Base-by-base conservation (phyloP, 2,329 filamentous ascomycete genomes). In the Leptographium radiaticola region DNA sequence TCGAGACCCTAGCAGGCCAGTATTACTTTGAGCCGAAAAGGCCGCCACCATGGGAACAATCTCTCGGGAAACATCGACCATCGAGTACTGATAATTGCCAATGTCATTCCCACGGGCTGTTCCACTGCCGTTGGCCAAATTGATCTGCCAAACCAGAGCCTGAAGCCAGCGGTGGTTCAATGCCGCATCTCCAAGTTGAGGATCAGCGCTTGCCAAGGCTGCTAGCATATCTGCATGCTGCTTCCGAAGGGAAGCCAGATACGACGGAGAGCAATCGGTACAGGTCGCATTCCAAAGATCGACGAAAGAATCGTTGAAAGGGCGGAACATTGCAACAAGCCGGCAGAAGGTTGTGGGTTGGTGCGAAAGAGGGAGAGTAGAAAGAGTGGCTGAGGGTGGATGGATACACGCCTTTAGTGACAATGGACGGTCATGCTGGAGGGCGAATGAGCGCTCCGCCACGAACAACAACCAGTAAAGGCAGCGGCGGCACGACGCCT, bases 381-480 rank as follows among this genome's bases (percentile, higher is more conserved):
- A 74, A 62, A 87, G 80, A 42, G 86, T 80, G 42, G 72, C 72
- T 42, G 81, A 68, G 5, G 84, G 83, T n/a, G 79, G 75, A 53
- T 77, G 80, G 59, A 88, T 81, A 5, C 81, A 82, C 45, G 84
- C 76, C 64, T 84, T 82, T 8, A 90, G 73, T 43, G 84, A 84
- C 49, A 89, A 68, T 15, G 85, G 86, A 46, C 83, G 79, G 59
- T 80, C 77, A 62, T 83, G 79, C 64, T 86, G 81, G 34, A 90
- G 71, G 50, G 83, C 83, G 64, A 89, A 89, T 13, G 84, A 79
- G 66, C 81, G 79, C 69, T 89, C 86, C 10, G 81, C 81, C 1
- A 85, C 74, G 62, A 85, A 84, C 10, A 89, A 70, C 11, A 89
- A 72, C 85, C 86, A 89, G 63, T 83, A 89, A 0, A 89, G 70